Evolutionary conservation across 129 eudicot species (phyloP).

Genomic region (Mikania micrantha): DNA sequence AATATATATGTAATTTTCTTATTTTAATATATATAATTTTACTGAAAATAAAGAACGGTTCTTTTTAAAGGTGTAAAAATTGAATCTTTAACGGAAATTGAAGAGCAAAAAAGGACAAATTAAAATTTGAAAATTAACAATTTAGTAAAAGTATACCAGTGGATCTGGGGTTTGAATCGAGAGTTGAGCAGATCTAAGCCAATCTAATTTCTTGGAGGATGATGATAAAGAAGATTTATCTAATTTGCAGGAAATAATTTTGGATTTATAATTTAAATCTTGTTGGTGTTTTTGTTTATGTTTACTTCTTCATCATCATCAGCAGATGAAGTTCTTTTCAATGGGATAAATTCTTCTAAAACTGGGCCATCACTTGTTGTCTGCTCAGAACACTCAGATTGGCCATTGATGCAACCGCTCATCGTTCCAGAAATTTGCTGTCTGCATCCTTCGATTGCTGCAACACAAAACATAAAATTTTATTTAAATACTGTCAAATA

Average conservation of each 20-base stretch:
- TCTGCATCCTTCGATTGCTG: slow-evolving; percentile 79
- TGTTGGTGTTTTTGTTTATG: slow-evolving; percentile 33
- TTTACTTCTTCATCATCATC: slow-evolving; percentile 44
- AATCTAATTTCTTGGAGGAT: slow-evolving; percentile 64
- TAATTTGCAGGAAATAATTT: neutral
- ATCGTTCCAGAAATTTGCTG: slow-evolving; percentile 48
- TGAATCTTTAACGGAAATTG: slow-evolving; percentile 12
- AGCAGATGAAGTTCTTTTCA: slow-evolving; percentile 38
- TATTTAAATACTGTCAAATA: neutral
- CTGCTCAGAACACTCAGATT: slow-evolving; percentile 74
- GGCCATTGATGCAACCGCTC: slow-evolving; percentile 42
- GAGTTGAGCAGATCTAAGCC: slow-evolving; percentile 95
- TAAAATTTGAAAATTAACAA: neutral
- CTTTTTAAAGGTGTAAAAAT: slow-evolving; percentile 9
- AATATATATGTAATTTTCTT: no score
- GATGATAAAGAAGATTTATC: slow-evolving; percentile 26
- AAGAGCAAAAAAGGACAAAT: neutral
- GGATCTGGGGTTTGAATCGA: slow-evolving; percentile 93
- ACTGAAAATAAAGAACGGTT: no score
- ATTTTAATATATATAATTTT: no score
- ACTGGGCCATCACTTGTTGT: slow-evolving; percentile 66
- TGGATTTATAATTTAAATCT: slow-evolving; percentile 17
- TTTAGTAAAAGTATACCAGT: slow-evolving; percentile 29
- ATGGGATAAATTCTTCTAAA: slow-evolving; percentile 79
- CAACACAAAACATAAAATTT: slow-evolving; percentile 6